Base-by-base conservation (phyloP, 352 stramenopile genomes). In the Phytopythium boreale region DNA sequence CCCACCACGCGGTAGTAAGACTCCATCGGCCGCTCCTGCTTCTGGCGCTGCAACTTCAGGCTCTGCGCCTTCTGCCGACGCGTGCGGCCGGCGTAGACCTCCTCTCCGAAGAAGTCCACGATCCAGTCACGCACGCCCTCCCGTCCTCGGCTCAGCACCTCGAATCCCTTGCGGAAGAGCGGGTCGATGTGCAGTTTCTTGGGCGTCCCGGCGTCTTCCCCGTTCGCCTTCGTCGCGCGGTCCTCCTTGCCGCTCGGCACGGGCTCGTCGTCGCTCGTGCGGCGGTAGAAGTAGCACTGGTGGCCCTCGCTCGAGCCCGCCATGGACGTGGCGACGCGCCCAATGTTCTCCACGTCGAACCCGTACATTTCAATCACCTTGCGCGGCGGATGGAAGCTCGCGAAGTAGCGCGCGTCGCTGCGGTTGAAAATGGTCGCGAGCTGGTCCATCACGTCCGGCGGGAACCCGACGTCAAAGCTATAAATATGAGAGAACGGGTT, bases 401-500 rank as follows among this genome's bases (percentile, higher is more conserved):
- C 93, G n/a, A 98, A 90, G 75, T 97, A 98, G 49, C 85, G 70
- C 5, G 90, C 90, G 27, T 82, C 63, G 64, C 79, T 94, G 46
- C 77, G 74, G 66, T 99, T 99, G 68, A 98, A 99, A 67, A 97
- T 98, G 26, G 80, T 59, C 1, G 95, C 89, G 58, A 99, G 90
- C 59, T 94, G 75, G 62, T 96, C 74, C 80, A 98, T 98, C 19
- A 98, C 90, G 43, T 85, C 71, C 2, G 96, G 96, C n/a, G 97
- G 97, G 69, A 99, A 99, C 17, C 96, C 97, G 60, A 99, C 96
- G 62, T 99, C 97, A 71, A 99, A 99, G 84, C 97, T 99, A 76
- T 99, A 99, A 24, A 99, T 87, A 75, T 99, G 97, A 8, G 96
- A 98, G 67, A 99, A 99, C 0, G 96, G 96, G 75, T 99, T 93